Evolutionary conservation across 208 protist species (phyloP).

Genomic region (Trypanosoma lewisi): DNA sequence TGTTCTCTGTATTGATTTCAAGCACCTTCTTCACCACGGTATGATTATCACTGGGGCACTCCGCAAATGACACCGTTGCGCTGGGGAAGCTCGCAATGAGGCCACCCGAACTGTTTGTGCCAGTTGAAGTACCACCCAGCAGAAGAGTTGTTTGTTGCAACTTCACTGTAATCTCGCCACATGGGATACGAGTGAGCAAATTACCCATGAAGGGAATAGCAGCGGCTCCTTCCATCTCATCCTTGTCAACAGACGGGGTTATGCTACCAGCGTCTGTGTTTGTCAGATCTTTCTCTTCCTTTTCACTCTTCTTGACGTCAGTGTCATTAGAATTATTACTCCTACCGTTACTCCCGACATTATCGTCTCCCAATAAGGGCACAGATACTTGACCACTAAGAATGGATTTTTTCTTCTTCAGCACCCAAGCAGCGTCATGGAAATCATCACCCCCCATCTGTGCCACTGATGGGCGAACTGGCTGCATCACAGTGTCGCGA

Average conservation of each 20-base stretch:
- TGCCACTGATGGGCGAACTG: background rate
- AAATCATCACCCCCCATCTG: constrained; percentile 1
- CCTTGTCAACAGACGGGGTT: no score
- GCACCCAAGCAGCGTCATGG: background rate
- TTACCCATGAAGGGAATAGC: constrained; percentile 63
- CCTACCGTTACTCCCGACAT: background rate
- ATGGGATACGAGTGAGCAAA: constrained; percentile 55
- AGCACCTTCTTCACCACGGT: constrained; percentile 66
- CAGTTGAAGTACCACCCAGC: constrained; percentile 47
- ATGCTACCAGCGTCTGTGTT: no score
- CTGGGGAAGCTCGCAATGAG: constrained; percentile 62
- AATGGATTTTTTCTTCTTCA: background rate
- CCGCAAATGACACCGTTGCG: constrained; percentile 63
- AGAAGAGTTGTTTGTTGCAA: constrained; percentile 62
- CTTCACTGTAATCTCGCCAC: constrained; percentile 55
- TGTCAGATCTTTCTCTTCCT: background rate
- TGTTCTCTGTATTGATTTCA: constrained; percentile 63
- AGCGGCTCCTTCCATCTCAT: background rate
- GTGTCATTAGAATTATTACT: constrained; percentile 9
- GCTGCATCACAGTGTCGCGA: background rate
- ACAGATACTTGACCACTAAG: background rate
- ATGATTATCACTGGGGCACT: constrained; percentile 68
- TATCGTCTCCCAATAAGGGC: background rate
- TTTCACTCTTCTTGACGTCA: background rate
- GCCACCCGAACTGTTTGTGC: constrained; percentile 28